Evolutionary conservation across 305 asterid genomes (phyloP).

Genomic region (Fraxinus baroniana): DNA sequence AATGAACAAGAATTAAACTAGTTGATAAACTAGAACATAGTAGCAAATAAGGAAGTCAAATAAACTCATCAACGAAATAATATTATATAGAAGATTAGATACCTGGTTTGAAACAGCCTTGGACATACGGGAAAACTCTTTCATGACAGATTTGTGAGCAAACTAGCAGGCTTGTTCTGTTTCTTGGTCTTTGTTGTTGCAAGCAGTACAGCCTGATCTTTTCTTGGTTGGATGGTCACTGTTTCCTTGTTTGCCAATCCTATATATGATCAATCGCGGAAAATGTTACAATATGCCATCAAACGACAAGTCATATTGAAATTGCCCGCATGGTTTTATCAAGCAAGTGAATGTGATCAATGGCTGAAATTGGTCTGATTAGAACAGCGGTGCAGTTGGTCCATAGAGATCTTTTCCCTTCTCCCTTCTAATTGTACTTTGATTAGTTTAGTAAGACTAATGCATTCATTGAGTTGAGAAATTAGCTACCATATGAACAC

Average conservation of each 20-base stretch:
- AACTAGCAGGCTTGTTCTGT: slow-evolving; percentile 58
- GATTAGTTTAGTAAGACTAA: neutral
- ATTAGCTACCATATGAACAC: neutral
- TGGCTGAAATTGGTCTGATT: neutral
- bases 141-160: slow-evolving; percentile 66
- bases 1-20: neutral
- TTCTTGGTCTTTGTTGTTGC: slow-evolving; percentile 67
- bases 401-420: neutral
- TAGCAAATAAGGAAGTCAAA: neutral
- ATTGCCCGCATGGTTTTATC: neutral
- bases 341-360: neutral
- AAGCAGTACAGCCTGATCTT: slow-evolving; percentile 51
- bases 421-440: neutral
- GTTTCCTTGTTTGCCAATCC: slow-evolving; percentile 71
- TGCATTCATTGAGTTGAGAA: too few species aligned
- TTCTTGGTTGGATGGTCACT: slow-evolving; percentile 59
- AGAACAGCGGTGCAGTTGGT: neutral
- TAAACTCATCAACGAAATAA: neutral
- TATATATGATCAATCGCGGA: slow-evolving; percentile 17
- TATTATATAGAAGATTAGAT: neutral
- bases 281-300: neutral
- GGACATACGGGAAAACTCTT: slow-evolving; percentile 55
- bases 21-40: neutral
- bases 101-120: slow-evolving; percentile 64
- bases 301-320: neutral